Base-by-base conservation (phyloP, 108 stramenopile species). In the Skeletonema tropicum region DNA sequence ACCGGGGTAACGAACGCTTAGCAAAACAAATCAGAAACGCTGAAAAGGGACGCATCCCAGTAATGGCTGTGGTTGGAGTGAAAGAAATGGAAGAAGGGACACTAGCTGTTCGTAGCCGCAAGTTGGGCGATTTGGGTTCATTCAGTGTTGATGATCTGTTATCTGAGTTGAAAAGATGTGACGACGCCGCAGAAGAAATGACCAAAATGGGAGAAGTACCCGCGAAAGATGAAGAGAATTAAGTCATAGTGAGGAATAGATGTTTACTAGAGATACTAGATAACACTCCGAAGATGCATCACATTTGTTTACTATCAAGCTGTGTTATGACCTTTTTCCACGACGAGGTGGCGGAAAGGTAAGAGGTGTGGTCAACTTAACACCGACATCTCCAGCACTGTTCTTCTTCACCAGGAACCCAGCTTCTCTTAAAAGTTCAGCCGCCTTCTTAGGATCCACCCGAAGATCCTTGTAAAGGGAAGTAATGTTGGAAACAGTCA, bases 21-120 rank as follows among this genome's bases (percentile, higher is more conserved):
- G 92, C 90, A 12, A 98, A 98, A 82, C 96, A 97, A 83, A 97
- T 98, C 69, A 93, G 98, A 57, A 97, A 95, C 75, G 97, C 98
- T 7, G 98, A 98, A 75, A 87, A 94, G 82, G 74, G 88, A 21
- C 91, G 94, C 33, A 83, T 97, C 15, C 98, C 98, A n/a, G 83
- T 98, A 60, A 97, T 97, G 92, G 95, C 94, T 32, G 92, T 98
- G 11, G 94, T 98, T 19, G 98, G 98, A 32, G 83, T 86, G 71
- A 95, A 96, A 66, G 98, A 98, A 81, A 89, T 96, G 89, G 92
- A 96, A 65, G 66, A 73, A 23, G 90, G 90, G 3, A 87, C 83
- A 45, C 80, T 98, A 15, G 91, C 97, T 19, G 86, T 98, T 38
- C 90, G 97, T 31, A 89, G 89, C 65, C 83, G 94, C 41, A 89